Conservation (phyloP, 148 eudicot genomes). For the Heliosperma pusillum region DNA sequence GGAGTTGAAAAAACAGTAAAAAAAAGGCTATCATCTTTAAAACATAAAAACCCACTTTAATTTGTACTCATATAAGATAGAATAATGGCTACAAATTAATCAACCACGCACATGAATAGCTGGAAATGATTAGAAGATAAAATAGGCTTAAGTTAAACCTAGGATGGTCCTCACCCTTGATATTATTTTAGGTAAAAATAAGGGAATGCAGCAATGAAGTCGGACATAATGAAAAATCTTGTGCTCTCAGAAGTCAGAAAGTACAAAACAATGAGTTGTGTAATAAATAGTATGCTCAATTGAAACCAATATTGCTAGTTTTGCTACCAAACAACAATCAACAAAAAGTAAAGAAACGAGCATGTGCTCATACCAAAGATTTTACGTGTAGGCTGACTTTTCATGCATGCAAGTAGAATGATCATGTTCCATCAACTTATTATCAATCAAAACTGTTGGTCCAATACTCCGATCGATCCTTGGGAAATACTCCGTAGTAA, state of each 20-base stretch:
- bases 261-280: slow-evolving; percentile 10
- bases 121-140: not conserved
- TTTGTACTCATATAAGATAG: no score
- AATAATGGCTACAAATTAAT: not conserved
- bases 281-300: not conserved
- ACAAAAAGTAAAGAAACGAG: not conserved
- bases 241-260: not conserved
- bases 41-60: no score
- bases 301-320: not conserved
- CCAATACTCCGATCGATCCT: no score
- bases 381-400: no score
- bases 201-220: not conserved
- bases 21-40: no score
- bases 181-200: not conserved
- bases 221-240: not conserved
- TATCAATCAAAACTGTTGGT: no score
- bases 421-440: no score
- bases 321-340: not conserved
- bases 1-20: no score
- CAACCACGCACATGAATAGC: not conserved
- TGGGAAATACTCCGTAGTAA: no score
- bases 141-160: not conserved
- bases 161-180: slow-evolving; percentile 1
- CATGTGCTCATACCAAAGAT: not conserved
- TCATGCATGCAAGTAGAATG: no score